Evolutionary conservation across 192 early-diverging fungal genomes (phyloP).

Genomic region (Coemansia sp.): DNA sequence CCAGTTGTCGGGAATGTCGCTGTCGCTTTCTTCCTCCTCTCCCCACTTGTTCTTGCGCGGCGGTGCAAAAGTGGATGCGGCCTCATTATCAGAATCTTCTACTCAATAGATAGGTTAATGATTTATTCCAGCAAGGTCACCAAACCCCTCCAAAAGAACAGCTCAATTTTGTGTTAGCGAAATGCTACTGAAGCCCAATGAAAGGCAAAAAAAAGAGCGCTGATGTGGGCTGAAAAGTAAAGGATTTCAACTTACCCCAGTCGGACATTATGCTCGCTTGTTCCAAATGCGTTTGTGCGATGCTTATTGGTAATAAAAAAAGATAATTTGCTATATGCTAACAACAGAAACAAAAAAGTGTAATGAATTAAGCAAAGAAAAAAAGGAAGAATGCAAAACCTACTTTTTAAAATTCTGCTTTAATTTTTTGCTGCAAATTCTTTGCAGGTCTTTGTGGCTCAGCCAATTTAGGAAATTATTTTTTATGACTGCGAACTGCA

Average conservation of each 20-base stretch:
- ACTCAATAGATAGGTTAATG: no score
- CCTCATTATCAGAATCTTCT: slow-evolving; percentile 4
- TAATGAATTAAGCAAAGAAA: no score
- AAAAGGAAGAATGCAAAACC: background rate
- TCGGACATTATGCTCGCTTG: slow-evolving; percentile 24
- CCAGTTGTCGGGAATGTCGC: slow-evolving; percentile 63
- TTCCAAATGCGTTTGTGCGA: background rate
- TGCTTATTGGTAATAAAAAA: slow-evolving; percentile 13
- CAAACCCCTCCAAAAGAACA: no score
- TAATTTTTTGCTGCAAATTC: no score
- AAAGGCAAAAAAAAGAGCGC: no score
- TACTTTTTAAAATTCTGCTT: no score
- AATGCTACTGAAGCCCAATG: background rate
- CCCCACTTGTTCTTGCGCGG: slow-evolving; percentile 55
- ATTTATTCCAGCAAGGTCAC: no score
- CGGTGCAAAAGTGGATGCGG: background rate
- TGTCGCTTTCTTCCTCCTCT: slow-evolving; percentile 63
- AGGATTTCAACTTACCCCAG: slow-evolving; percentile 51
- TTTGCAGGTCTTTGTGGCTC: no score
- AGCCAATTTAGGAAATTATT: no score
- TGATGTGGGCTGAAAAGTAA: background rate
- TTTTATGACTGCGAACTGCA: no score
- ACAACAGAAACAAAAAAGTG: background rate
- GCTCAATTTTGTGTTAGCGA: background rate
- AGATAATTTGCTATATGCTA: slow-evolving; percentile 8